Conservation (phyloP, 1,139 yeast species). For the Tardiomyces depauwii region DNA sequence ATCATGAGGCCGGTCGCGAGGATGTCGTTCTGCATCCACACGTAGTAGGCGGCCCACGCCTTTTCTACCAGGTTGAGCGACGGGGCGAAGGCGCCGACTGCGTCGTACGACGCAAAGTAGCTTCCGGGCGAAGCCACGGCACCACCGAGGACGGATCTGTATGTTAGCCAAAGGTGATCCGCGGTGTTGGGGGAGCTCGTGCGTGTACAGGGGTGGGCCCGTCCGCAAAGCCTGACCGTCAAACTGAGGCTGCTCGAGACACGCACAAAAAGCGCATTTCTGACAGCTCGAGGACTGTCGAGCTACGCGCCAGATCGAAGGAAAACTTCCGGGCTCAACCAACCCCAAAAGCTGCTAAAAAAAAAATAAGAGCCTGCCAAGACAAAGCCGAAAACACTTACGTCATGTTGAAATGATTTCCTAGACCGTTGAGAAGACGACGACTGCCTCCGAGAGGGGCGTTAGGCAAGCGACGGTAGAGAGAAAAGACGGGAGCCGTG, state of each 20-base stretch:
- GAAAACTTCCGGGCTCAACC: too few species aligned
- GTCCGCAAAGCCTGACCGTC: too few species aligned
- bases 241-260: too few species aligned
- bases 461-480: background rate
- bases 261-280: too few species aligned
- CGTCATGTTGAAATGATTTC: background rate
- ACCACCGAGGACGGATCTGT: background rate
- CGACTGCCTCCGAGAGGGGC: background rate
- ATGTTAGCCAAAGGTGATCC: background rate
- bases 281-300: too few species aligned
- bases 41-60: slow-evolving; percentile 72
- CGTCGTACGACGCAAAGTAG: background rate
- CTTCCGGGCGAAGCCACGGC: background rate
- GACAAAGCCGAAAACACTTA: background rate
- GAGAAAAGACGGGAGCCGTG: too few species aligned
- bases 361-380: background rate
- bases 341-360: too few species aligned
- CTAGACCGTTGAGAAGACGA: background rate
- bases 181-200: too few species aligned
- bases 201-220: too few species aligned
- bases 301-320: too few species aligned
- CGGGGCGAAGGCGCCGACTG: slow-evolving; percentile 2
- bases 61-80: slow-evolving; percentile 38
- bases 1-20: slow-evolving; percentile 77
- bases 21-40: slow-evolving; percentile 60